A percentile compares a stretch with the other conserved stretches of the same genome.
phyloP scores from a whole-genome alignment of 495 filamentous ascomycete species.

The Thozetella sp. region DNA sequence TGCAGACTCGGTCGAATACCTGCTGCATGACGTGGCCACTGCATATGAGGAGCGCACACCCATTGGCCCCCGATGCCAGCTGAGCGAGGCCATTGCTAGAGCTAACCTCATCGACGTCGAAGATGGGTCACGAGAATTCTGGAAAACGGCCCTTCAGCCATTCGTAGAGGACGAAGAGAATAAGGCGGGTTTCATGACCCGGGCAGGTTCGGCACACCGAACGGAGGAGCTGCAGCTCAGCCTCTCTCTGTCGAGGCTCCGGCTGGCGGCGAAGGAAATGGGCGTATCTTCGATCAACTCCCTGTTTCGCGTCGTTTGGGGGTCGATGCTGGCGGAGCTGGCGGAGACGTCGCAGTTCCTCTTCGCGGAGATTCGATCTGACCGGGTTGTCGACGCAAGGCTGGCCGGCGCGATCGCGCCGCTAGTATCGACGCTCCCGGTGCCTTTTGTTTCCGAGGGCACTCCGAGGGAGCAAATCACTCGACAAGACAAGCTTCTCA shows the following conservation, averaged over 20 bases:
- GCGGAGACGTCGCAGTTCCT: neutral
- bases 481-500: neutral
- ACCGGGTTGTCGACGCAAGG: neutral
- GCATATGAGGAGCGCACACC: neutral
- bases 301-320: neutral
- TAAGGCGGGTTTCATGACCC: neutral
- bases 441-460: neutral
- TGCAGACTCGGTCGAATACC: neutral
- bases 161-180: neutral
- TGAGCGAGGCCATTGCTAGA: neutral
- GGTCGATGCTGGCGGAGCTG: neutral
- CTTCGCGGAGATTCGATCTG: neutral
- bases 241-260: neutral
- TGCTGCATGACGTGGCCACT: neutral
- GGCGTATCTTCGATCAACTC: neutral
- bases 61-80: neutral
- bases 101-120: neutral
- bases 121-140: neutral
- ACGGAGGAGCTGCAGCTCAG: neutral
- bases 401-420: neutral
- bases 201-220: neutral
- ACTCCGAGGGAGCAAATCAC: neutral
- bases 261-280: neutral
- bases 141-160: neutral
- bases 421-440: neutral